These are phyloP conservation scores for Dothideomycetes sp. DNA, from an alignment of 2,329 filamentous ascomycete species.

Conservation along the genomic window DNA sequence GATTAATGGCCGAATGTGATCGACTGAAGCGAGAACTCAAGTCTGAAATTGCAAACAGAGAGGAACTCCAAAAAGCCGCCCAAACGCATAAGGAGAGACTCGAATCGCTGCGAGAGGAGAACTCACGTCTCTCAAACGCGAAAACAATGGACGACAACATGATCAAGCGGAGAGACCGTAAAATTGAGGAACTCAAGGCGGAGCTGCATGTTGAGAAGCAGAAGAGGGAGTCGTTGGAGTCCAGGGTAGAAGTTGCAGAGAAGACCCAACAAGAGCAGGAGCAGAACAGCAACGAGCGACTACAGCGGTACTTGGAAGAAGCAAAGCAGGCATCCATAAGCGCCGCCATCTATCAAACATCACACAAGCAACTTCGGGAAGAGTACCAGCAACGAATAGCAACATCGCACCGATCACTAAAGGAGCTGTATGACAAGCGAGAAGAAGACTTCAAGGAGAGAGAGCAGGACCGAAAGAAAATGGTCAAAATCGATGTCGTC, in stretches of 20 bases:
- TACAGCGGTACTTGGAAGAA: constrained; percentile 44
- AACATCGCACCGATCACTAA: constrained; percentile 37
- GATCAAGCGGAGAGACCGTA: constrained; percentile 61
- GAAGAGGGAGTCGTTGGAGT: constrained; percentile 47
- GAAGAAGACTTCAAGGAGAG: constrained; percentile 45
- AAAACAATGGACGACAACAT: constrained; percentile 61
- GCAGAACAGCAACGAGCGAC: constrained; percentile 48
- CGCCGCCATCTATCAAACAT: constrained; percentile 57
- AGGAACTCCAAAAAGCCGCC: constrained; percentile 60
- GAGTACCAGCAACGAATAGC: constrained; percentile 45
- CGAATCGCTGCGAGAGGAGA: constrained; percentile 55
- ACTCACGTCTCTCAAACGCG: constrained; percentile 58
- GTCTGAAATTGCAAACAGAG: constrained; percentile 37
- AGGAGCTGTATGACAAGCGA: constrained; percentile 43
- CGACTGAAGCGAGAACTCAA: constrained; percentile 57
- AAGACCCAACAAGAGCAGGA: constrained; percentile 51
- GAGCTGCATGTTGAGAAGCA: constrained; percentile 54
- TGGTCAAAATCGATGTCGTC: constrained; percentile 54
- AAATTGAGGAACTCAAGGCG: constrained; percentile 57
- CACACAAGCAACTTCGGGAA: constrained; percentile 59
- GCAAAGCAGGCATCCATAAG: constrained; percentile 45
- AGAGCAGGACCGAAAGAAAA: constrained; percentile 50
- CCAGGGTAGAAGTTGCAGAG: constrained; percentile 46
- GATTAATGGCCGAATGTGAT: constrained; percentile 71
- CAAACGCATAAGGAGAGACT: constrained; percentile 61